A percentile compares a stretch with the other conserved stretches of the same genome.
Evolutionary conservation across 2,329 filamentous ascomycete species (phyloP).

Genomic region (Metarhizium sp.): DNA sequence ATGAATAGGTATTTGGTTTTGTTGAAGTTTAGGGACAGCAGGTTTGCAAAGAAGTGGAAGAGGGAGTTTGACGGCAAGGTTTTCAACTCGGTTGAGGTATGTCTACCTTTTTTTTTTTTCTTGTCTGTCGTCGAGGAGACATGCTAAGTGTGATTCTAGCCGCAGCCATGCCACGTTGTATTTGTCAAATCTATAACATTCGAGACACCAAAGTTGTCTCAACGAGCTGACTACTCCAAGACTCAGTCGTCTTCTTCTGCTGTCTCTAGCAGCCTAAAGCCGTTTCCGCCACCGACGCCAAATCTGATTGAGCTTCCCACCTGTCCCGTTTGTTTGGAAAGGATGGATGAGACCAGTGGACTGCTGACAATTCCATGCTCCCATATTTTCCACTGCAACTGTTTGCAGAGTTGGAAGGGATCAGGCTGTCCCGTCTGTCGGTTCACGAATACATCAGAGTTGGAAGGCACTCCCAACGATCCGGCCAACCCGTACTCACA

Average conservation of each 20-base stretch:
- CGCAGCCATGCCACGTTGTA: conserved; percentile 89
- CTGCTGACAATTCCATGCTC: conserved; percentile 94
- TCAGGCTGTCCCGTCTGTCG: conserved; percentile 90
- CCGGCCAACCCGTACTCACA: conserved; percentile 39
- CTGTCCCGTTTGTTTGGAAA: conserved; percentile 90
- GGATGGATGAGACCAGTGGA: conserved; percentile 96
- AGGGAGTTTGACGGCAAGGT: conserved; percentile 84
- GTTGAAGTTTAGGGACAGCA: conserved; percentile 78
- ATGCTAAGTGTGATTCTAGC: conserved; percentile 31
- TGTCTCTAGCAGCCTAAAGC: conserved; percentile 40
- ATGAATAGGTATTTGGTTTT: conserved; percentile 92
- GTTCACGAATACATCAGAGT: conserved; percentile 53
- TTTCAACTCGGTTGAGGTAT: conserved; percentile 83
- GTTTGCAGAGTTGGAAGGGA: conserved; percentile 91
- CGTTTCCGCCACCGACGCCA: conserved; percentile 61
- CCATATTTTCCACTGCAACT: conserved; percentile 95
- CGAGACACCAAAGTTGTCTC: conserved; percentile 46
- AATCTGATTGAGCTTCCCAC: conserved; percentile 86
- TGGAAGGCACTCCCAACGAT: conserved; percentile 27
- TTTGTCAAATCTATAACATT: conserved; percentile 91
- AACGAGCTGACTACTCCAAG: conserved; percentile 48
- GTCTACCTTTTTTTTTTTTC: conserved; percentile 3
- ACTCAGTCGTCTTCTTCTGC: conserved; percentile 31
- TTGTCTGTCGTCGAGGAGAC: not conserved
- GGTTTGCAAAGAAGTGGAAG: conserved; percentile 70